phyloP scores from a whole-genome alignment of 495 filamentous ascomycete genomes.

The Letharia columbiana region DNA sequence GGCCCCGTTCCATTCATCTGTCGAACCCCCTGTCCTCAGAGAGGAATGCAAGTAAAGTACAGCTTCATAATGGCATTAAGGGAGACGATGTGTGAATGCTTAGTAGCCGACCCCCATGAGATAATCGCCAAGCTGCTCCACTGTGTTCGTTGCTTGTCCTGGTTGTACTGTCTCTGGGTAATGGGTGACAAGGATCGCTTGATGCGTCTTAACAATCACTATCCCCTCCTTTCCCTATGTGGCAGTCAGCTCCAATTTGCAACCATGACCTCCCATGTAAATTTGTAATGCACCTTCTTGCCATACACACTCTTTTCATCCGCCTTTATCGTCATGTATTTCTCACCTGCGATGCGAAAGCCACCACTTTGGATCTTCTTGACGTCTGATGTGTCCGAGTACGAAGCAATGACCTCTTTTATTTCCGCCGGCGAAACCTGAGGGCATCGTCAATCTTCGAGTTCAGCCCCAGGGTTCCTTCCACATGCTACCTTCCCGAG shows the following conservation, averaged over 20 bases:
- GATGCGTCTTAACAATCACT: constrained; percentile 68
- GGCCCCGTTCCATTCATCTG: constrained; percentile 7
- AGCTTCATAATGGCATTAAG: constrained; percentile 18
- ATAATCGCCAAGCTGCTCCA: constrained; percentile 68
- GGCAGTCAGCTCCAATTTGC: constrained; percentile 3
- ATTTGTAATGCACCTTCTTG: constrained; percentile 57
- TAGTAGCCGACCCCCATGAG: constrained; percentile 61
- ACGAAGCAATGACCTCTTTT: constrained; percentile 43
- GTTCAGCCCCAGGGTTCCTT: neutral
- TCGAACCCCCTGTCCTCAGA: constrained; percentile 8
- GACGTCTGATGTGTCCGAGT: constrained; percentile 39
- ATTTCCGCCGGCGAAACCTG: constrained; percentile 55
- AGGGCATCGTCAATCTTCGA: neutral
- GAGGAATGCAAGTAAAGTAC: constrained; percentile 25
- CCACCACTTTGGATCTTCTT: constrained; percentile 49
- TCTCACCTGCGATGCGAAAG: constrained; percentile 60
- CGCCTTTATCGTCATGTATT: constrained; percentile 63
- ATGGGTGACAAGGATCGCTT: constrained; percentile 80
- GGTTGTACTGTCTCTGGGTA: constrained; percentile 62
- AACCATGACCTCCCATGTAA: neutral
- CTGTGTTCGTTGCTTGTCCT: constrained; percentile 53
- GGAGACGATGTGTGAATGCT: constrained; percentile 9
- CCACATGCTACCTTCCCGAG: neutral
- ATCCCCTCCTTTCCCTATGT: constrained; percentile 72
- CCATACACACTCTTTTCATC: constrained; percentile 74